Evolutionary conservation across 1,284 basidiomycete genomes (phyloP).

Genomic region (Trichosporon inkin): DNA sequence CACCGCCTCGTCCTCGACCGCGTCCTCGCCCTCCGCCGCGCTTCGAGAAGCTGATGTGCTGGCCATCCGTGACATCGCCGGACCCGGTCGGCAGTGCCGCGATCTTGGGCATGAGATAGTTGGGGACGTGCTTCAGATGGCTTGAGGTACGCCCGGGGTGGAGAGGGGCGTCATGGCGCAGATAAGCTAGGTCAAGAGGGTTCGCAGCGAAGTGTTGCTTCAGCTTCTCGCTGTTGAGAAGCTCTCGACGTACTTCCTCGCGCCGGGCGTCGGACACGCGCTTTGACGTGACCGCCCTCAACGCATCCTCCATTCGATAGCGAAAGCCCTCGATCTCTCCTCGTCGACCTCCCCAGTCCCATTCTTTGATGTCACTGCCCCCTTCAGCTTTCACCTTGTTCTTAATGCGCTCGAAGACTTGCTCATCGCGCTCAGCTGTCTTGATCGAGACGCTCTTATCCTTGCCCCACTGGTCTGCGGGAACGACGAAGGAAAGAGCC

Average conservation of each 20-base stretch:
- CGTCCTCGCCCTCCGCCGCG: slow-evolving; percentile 28
- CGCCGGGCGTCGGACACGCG: slow-evolving; percentile 86
- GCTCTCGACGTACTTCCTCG: slow-evolving; percentile 90
- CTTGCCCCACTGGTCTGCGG: slow-evolving; percentile 68
- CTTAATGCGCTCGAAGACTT: slow-evolving; percentile 72
- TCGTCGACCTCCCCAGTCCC: slow-evolving; percentile 82
- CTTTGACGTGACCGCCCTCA: slow-evolving; percentile 79
- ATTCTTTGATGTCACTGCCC: slow-evolving; percentile 79
- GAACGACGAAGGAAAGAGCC: slow-evolving; percentile 85
- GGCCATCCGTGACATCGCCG: slow-evolving; percentile 36
- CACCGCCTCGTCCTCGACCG: slow-evolving; percentile 26
- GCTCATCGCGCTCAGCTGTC: slow-evolving; percentile 70
- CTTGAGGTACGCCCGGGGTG: slow-evolving; percentile 81
- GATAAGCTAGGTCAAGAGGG: slow-evolving; percentile 84
- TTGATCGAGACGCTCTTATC: slow-evolving; percentile 57
- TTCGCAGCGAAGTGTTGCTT: slow-evolving; percentile 99
- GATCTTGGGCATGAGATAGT: slow-evolving; percentile 84
- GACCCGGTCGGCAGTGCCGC: slow-evolving; percentile 51
- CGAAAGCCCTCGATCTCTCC: slow-evolving; percentile 90
- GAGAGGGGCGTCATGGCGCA: slow-evolving; percentile 90
- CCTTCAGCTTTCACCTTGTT: slow-evolving; percentile 63
- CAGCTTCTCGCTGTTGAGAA: slow-evolving; percentile 90
- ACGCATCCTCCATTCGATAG: slow-evolving; percentile 95
- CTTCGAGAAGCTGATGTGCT: slow-evolving; percentile 39
- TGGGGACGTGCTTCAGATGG: slow-evolving; percentile 94